Evolutionary conservation across 1,139 yeast genomes (phyloP), one percentile per base, ranked within the genome.

Genomic region (Hansenula lynferdii): DNA sequence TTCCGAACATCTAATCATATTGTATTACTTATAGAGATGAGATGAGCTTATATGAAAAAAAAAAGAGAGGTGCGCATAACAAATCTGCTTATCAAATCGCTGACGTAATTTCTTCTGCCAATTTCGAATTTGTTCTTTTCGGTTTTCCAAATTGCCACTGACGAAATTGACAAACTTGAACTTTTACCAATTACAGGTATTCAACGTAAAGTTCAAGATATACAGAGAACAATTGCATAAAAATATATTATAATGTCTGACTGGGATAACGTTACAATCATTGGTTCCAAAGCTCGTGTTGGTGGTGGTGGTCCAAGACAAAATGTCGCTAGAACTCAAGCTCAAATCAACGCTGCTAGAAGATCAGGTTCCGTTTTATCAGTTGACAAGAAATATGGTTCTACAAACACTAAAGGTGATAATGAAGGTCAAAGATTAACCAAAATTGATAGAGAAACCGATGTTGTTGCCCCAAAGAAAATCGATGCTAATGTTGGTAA

Each of bases 381-480:
- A 32, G 90, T 92, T 33, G 98, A 92, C 65, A 92, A 92, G 78
- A 92, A 90, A 66, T 92, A 85, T 64, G 83, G 82, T 38, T 70
- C 84, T 48, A 57, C 74, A 42, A 77, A 77, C 62, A 81, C 79
- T 61, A 75, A 71, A 57, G 69, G 77, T 41, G 81, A 83, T 55
- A 84, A 89, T 27, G 98, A 92, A 60, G 98, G 97, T 39, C 98
- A 94, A 70, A 77, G 95, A 64, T 71, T 92, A 59, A 83, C 98
- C 48, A 92, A 82, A 70, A 75, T 92, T 54, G 98, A 92, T 62
- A 83, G 95, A 60, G 81, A 87, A 39, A 95, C 90, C 56, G 97
- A 90, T 56, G 90, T 92, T 45, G 95, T 89, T 41, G 85, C 95
- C 31, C 95, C 95, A 40, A 85, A 90, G 67, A 94, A 89, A 68